A percentile compares a stretch with the other conserved stretches of the same genome.
Conservation (phyloP, 495 filamentous ascomycete genomes). For the Aspergillus sclerotioniger region DNA sequence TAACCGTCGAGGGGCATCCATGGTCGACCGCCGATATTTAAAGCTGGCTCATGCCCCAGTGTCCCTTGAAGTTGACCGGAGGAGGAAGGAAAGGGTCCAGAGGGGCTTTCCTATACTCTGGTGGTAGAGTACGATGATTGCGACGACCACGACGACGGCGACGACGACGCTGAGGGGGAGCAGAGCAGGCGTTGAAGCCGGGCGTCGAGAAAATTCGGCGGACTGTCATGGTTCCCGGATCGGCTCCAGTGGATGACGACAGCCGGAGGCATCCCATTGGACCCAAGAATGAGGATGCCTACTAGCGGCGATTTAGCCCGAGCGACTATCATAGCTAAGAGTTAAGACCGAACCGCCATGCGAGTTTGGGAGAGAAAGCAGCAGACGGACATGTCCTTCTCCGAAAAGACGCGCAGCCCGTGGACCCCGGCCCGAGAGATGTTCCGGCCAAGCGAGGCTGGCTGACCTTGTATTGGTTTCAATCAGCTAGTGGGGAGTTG, state of each 20-base stretch:
- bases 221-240: slow-evolving; percentile 1
- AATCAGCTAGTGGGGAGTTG: neutral
- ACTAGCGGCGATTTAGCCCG: slow-evolving; percentile 1
- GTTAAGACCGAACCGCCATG: slow-evolving; percentile 1
- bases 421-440: neutral
- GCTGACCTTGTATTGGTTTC: neutral
- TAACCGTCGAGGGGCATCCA: neutral
- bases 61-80: neutral
- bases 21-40: neutral
- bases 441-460: neutral
- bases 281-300: neutral
- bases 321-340: neutral
- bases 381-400: neutral
- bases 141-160: neutral
- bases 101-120: neutral
- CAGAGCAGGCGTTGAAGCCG: neutral
- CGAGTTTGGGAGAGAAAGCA: neutral
- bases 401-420: slow-evolving; percentile 1
- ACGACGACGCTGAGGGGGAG: neutral
- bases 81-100: neutral
- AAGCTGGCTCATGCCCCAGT: neutral
- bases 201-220: slow-evolving; percentile 6
- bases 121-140: neutral
- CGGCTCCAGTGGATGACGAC: neutral
- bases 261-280: neutral